Base-by-base conservation (phyloP, 108 stramenopile genomes). In the Fragilariopsis cylindrus region DNA sequence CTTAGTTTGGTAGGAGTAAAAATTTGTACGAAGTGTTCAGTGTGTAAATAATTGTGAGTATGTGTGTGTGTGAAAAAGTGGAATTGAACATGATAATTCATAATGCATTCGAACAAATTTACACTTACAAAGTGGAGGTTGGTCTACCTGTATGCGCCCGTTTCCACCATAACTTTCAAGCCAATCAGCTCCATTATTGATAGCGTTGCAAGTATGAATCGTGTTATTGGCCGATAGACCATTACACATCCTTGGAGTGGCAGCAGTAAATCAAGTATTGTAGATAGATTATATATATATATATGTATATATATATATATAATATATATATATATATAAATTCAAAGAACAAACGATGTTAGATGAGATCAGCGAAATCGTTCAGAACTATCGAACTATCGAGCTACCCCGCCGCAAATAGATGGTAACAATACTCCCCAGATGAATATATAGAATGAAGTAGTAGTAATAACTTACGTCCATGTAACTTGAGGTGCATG, bases 171-270 rank as follows among this genome's bases (percentile, higher is more conserved):
- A 64, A 7, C 58, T 48, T 53, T 87, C 89, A 21, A 90, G 65
- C 84, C 84, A 90, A 9, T 65, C 49, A 49, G 54, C 52, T 39
- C 58, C 81, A 43, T 74, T 62, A 65, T 69, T 56, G 21, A 73
- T 68, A 21, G 86, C 87, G 78, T 91, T 91, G 82, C 85, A 91
- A 3, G 90, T 86, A 39, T 76, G 71, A 63, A 91, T 85, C 2
- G 82, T 83, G 54, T 83, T 83, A 44, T 63, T 48, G 18, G 84
- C 77, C 18, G 79, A 76, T 6, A 84, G 53, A 7, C 87, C 87
- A 70, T 85, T 83, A 78, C 90, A 91, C 90, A 91, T 91, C 55
- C 30, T 30, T 30, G 30, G 30, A 30, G 30, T 30, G 2, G 30
- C 30, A 30, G 30, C 30, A 84, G 77, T 30, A 30, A 60, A 60